Conservation (phyloP, 495 filamentous ascomycete genomes). For the Penicillium samsonianum region DNA sequence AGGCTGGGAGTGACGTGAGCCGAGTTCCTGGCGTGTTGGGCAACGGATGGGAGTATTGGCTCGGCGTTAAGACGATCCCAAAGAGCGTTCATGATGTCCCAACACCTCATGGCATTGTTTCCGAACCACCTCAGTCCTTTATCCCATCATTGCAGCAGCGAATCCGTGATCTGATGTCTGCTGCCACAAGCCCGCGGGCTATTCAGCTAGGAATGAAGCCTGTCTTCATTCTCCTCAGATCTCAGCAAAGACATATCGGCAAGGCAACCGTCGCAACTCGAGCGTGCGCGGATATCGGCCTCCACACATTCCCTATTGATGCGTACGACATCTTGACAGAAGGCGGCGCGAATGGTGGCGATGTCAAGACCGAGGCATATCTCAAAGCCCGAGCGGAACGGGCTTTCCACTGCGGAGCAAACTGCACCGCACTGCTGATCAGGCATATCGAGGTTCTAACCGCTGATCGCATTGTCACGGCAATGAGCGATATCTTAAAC, state of each 20-base stretch:
- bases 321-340: conserved; percentile 92
- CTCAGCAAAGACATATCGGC: conserved; percentile 88
- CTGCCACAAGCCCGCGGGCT: conserved; percentile 84
- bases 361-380: conserved; percentile 90
- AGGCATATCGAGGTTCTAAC: conserved; percentile 88
- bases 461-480: conserved; percentile 81
- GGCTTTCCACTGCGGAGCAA: conserved; percentile 81
- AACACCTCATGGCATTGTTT: conserved; percentile 45
- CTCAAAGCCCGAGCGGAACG: conserved; percentile 84
- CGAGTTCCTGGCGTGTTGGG: conserved; percentile 70
- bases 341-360: conserved; percentile 78
- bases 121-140: conserved; percentile 51
- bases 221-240: conserved; percentile 81
- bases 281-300: conserved; percentile 84
- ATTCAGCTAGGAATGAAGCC: conserved; percentile 85
- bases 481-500: conserved; percentile 74
- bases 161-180: conserved; percentile 81
- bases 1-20: conserved; percentile 78
- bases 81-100: conserved; percentile 38
- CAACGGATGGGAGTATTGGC: conserved; percentile 84
- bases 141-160: conserved; percentile 70
- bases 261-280: conserved; percentile 73
- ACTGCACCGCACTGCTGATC: conserved; percentile 80
- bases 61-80: conserved; percentile 65
- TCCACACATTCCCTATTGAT: conserved; percentile 88